A percentile compares a stretch with the other conserved stretches of the same genome.
phyloP scores from a whole-genome alignment of 2,329 filamentous ascomycete species.

The Zasmidium citrigriseum region DNA sequence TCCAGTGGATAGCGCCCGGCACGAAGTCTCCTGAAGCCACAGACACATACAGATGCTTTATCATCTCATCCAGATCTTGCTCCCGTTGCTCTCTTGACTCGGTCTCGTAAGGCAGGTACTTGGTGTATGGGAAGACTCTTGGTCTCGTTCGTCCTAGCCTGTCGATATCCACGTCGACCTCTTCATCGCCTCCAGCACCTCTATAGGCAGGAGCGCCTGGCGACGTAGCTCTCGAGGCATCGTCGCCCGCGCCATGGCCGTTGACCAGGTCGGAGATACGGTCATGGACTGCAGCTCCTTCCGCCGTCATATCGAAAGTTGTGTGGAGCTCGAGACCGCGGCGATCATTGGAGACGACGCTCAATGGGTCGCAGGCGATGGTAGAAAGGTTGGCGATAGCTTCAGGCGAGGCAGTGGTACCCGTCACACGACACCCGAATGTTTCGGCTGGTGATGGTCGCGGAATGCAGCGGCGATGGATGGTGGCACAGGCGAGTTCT shows the following conservation, averaged over 20 bases:
- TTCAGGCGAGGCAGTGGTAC: not conserved
- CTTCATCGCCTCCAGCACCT: slow-evolving; percentile 18
- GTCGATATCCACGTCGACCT: slow-evolving; percentile 48
- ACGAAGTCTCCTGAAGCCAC: slow-evolving; percentile 92
- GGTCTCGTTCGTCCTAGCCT: slow-evolving; percentile 71
- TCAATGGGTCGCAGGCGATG: not conserved
- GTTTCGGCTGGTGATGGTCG: not conserved
- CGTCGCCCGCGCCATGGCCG: slow-evolving; percentile 51
- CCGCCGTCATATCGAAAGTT: slow-evolving; percentile 26
- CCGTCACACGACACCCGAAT: slow-evolving; percentile 4
- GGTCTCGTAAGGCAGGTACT: slow-evolving; percentile 83
- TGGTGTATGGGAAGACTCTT: slow-evolving; percentile 90
- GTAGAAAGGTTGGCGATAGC: not conserved
- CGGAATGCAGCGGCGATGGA: not conserved
- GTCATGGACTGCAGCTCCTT: slow-evolving; percentile 27
- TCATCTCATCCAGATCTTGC: slow-evolving; percentile 77
- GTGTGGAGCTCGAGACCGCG: slow-evolving; percentile 16
- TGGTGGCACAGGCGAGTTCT: not conserved
- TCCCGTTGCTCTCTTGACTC: slow-evolving; percentile 80
- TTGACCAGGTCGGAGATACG: slow-evolving; percentile 46
- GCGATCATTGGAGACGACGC: slow-evolving; percentile 19
- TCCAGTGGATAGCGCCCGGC: slow-evolving; percentile 94
- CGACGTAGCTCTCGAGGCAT: slow-evolving; percentile 82
- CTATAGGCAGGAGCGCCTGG: slow-evolving; percentile 65
- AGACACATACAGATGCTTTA: slow-evolving; percentile 91